A percentile compares a stretch with the other conserved stretches of the same genome.
phyloP scores from a whole-genome alignment of 2,329 filamentous ascomycete species.

The Trichoderma pleuroti region DNA sequence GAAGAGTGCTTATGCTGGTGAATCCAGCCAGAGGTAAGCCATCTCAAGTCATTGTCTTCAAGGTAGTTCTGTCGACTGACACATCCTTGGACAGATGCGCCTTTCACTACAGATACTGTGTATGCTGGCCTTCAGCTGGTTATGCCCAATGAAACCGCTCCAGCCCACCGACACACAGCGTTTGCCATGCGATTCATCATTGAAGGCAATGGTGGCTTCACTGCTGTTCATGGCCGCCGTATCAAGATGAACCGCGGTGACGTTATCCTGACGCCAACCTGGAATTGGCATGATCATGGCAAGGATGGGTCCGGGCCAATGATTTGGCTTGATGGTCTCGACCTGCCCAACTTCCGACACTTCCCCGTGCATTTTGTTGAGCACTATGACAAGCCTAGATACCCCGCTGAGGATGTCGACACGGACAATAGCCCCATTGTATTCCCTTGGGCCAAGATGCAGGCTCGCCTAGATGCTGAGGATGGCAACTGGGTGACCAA shows the following conservation, averaged over 20 bases:
- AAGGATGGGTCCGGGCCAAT: constrained; percentile 53
- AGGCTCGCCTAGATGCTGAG: constrained; percentile 37
- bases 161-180: constrained; percentile 53
- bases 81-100: constrained; percentile 36
- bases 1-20: constrained; percentile 41
- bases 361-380: constrained; percentile 54
- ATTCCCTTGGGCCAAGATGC: constrained; percentile 48
- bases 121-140: constrained; percentile 57
- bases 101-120: constrained; percentile 56
- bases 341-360: constrained; percentile 50
- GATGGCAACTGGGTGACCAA: constrained; percentile 28
- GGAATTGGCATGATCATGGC: constrained; percentile 60
- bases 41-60: neutral
- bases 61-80: neutral
- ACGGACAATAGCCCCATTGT: constrained; percentile 39
- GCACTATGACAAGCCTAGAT: constrained; percentile 44
- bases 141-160: constrained; percentile 53
- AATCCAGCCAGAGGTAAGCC: constrained; percentile 46
- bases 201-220: constrained; percentile 55
- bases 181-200: constrained; percentile 58
- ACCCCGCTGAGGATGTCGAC: constrained; percentile 44
- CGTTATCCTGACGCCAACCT: constrained; percentile 54
- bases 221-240: constrained; percentile 52
- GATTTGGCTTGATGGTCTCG: constrained; percentile 56
- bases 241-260: constrained; percentile 52